A percentile compares a stretch with the other conserved stretches of the same genome.
These are phyloP conservation scores for Pythium graminicola DNA, from an alignment of 352 stramenopile genomes.

Conservation along the genomic window DNA sequence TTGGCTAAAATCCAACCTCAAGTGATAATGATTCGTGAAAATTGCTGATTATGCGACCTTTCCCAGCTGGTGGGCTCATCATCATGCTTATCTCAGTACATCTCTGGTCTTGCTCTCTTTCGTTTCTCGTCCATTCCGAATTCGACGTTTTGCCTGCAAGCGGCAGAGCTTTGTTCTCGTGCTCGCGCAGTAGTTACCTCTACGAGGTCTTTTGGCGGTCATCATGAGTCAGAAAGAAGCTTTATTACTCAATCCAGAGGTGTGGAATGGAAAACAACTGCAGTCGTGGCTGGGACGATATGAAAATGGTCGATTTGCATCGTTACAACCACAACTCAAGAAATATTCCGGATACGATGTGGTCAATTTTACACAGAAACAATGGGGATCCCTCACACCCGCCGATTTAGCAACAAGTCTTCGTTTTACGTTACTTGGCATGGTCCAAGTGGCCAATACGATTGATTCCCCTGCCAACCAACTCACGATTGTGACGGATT, in stretches of 20 bases:
- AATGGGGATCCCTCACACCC: conserved; percentile 55
- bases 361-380: conserved; percentile 51
- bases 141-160: background rate
- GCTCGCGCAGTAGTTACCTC: too few relatives aligned
- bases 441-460: conserved; percentile 70
- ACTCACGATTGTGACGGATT: conserved; percentile 78
- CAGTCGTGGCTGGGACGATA: conserved; percentile 69
- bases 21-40: conserved; percentile 8
- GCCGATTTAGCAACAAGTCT: conserved; percentile 65
- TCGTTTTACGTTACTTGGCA: conserved; percentile 80
- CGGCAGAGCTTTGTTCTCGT: too few relatives aligned
- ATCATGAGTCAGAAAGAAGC: conserved; percentile 32
- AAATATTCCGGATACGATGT: conserved; percentile 59
- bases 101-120: background rate
- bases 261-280: conserved; percentile 75
- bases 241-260: conserved; percentile 67
- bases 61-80: too few relatives aligned
- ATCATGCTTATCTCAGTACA: conserved; percentile 22
- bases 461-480: conserved; percentile 31
- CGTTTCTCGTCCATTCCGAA: conserved; percentile 14
- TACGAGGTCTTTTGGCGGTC: background rate
- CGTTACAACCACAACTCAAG: conserved; percentile 43
- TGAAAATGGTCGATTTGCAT: conserved; percentile 63
- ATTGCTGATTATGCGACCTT: conserved; percentile 14
- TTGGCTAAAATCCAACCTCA: conserved; percentile 12